Percentiles rank a stretch among this genome's conserved stretches.
Evolutionary conservation across 2,329 filamentous ascomycete species (phyloP).

Genomic region (Monilinia polystroma): DNA sequence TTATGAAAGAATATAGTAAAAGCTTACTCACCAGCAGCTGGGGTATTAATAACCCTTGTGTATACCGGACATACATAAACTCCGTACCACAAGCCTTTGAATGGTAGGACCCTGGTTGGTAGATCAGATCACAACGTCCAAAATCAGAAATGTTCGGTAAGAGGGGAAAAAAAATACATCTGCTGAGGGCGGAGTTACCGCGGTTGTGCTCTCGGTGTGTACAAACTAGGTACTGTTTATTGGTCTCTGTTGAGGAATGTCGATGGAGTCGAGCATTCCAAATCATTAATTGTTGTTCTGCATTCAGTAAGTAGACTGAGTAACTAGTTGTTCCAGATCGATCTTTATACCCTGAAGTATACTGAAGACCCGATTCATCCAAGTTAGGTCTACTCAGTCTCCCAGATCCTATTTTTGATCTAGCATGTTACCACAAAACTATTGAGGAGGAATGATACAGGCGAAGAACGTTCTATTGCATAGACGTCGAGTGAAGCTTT

Average conservation of each 20-base stretch:
- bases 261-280: not conserved
- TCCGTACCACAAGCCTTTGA: not conserved
- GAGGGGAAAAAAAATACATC: too few relatives aligned
- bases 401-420: not conserved
- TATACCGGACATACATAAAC: conserved; percentile 12
- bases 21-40: not conserved
- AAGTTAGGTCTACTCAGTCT: not conserved
- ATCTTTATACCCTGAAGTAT: not conserved
- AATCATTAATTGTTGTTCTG: not conserved
- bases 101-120: not conserved
- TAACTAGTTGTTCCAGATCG: not conserved
- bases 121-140: not conserved
- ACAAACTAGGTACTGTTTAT: not conserved
- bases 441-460: not conserved
- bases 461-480: not conserved
- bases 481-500: too few relatives aligned
- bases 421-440: not conserved
- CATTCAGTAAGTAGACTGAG: not conserved
- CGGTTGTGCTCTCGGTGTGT: not conserved
- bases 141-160: not conserved
- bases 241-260: not conserved
- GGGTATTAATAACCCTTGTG: not conserved
- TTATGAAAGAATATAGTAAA: not conserved
- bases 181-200: too few relatives aligned
- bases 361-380: not conserved